Evolutionary conservation across 2,329 filamentous ascomycete genomes (phyloP).

Genomic region (Nemania sp.): DNA sequence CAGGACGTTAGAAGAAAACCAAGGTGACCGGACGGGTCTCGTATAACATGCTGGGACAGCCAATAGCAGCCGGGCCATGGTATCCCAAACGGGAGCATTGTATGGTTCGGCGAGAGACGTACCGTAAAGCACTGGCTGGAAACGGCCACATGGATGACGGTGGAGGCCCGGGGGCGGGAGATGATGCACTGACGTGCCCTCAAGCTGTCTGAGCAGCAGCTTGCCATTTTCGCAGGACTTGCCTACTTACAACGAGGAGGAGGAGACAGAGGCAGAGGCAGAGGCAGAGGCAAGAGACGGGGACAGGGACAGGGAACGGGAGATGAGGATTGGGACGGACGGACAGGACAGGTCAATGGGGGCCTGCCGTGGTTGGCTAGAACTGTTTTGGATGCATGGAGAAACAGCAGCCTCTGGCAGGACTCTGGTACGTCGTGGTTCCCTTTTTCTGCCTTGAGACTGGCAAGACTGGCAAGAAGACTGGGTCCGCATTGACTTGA

Average conservation of each 20-base stretch:
- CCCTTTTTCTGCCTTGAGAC: conserved; percentile 21
- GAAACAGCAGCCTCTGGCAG: conserved; percentile 17
- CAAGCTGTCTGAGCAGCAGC: conserved; percentile 23
- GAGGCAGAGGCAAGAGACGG: no score
- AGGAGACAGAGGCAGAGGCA: no score
- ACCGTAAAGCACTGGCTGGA: conserved; percentile 11
- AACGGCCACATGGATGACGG: conserved; percentile 12
- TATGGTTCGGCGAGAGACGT: conserved; percentile 20
- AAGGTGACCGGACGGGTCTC: conserved; percentile 1
- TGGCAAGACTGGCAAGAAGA: background rate
- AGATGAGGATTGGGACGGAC: background rate
- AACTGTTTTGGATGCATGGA: conserved; percentile 25
- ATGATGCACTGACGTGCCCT: conserved; percentile 21
- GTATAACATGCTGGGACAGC: conserved; percentile 2
- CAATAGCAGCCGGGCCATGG: background rate
- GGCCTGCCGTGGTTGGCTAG: background rate
- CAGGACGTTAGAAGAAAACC: conserved; percentile 1
- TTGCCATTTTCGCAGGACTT: conserved; percentile 7
- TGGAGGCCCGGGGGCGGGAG: background rate
- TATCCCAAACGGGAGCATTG: background rate
- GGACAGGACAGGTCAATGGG: conserved; percentile 1
- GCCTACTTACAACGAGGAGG: no score
- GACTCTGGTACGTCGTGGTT: background rate
- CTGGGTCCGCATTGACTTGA: conserved; percentile 43
- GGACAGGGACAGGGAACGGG: no score